Evolutionary conservation across 2,329 filamentous ascomycete species (phyloP).

Genomic region (Blumeria graminis): DNA sequence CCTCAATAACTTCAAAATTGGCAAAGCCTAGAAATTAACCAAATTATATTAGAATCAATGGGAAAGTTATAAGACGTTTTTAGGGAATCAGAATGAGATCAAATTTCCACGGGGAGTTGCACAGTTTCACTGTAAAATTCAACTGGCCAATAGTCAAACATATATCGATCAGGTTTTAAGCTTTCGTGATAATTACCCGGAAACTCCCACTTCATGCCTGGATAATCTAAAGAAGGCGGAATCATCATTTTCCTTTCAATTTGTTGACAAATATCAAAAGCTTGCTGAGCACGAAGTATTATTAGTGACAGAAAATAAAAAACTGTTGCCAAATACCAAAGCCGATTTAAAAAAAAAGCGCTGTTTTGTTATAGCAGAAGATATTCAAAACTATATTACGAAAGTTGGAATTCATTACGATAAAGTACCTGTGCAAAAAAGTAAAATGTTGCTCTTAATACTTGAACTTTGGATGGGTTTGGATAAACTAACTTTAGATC

Average conservation of each 20-base stretch:
- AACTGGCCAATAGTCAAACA: background rate
- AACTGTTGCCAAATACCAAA: too few species aligned
- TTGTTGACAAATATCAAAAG: constrained; percentile 11
- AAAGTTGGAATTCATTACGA: constrained; percentile 18
- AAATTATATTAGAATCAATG: too few species aligned
- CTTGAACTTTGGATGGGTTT: constrained; percentile 34
- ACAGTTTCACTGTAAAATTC: too few species aligned
- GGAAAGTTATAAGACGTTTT: too few species aligned
- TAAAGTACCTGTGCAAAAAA: constrained; percentile 24
- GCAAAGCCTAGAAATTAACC: too few species aligned
- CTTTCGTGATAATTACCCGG: too few species aligned
- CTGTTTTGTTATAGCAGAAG: constrained; percentile 15
- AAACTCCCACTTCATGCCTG: too few species aligned
- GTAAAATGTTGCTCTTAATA: constrained; percentile 25
- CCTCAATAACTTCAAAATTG: too few species aligned
- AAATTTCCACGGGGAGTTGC: too few species aligned
- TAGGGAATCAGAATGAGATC: too few species aligned
- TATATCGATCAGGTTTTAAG: background rate
- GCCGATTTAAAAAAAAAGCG: background rate
- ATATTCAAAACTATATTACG: constrained; percentile 17
- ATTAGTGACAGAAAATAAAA: too few species aligned
- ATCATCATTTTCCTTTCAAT: background rate
- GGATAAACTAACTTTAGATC: constrained; percentile 22
- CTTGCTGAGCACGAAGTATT: constrained; percentile 3
- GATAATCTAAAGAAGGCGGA: too few species aligned